Evolutionary conservation across 805 yeast genomes (phyloP).

Genomic region (Wickerhamiella azyma): DNA sequence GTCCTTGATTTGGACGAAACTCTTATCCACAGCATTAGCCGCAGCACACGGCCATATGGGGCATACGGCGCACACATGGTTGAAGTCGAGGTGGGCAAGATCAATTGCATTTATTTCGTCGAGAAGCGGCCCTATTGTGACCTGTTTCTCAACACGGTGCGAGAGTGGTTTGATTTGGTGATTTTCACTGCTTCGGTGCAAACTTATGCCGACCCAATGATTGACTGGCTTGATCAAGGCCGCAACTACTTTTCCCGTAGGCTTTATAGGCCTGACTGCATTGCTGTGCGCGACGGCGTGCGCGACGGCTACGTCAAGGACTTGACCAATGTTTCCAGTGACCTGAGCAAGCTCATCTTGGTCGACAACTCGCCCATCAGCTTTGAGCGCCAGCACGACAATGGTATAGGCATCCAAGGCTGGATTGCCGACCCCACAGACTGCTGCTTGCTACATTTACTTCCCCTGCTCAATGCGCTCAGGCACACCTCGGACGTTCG

Average conservation of each 20-base stretch:
- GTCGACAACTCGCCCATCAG: conserved; percentile 90
- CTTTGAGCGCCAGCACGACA: conserved; percentile 68
- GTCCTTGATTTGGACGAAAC: conserved; percentile 91
- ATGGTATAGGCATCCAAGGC: conserved; percentile 89
- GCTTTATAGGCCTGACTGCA: conserved; percentile 69
- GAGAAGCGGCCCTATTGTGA: conserved; percentile 89
- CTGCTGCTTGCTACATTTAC: conserved; percentile 59
- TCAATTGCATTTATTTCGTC: conserved; percentile 75
- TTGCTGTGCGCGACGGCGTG: conserved; percentile 48
- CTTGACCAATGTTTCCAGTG: conserved; percentile 37
- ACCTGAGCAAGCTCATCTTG: conserved; percentile 55
- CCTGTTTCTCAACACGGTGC: conserved; percentile 60
- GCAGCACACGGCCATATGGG: conserved; percentile 31
- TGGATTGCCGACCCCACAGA: conserved; percentile 98
- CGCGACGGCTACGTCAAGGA: conserved; percentile 78
- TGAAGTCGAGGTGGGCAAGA: conserved; percentile 57
- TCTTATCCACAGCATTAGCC: conserved; percentile 74
- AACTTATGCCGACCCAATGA: conserved; percentile 95
- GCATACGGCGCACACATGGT: conserved; percentile 49
- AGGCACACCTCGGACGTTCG: conserved; percentile 78
- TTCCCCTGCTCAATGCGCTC: conserved; percentile 68
- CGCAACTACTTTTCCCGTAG: conserved; percentile 40
- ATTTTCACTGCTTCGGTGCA: conserved; percentile 89
- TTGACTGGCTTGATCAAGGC: conserved; percentile 67
- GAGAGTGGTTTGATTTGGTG: conserved; percentile 77